Evolutionary conservation across 2,329 filamentous ascomycete genomes (phyloP).

Genomic region (Elsinoe perseae): DNA sequence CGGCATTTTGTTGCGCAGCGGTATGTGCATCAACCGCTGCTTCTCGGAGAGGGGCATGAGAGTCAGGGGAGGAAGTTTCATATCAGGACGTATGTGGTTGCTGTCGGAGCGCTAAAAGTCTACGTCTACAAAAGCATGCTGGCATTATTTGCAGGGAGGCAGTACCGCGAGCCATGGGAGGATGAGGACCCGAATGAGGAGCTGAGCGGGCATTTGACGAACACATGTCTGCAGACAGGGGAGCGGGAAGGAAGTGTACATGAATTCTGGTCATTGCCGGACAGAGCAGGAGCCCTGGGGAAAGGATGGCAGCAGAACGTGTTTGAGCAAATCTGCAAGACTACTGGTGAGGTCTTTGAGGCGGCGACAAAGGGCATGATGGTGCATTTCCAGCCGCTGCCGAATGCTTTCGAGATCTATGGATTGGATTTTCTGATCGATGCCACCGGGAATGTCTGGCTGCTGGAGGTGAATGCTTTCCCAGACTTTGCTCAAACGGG

Average conservation of each 20-base stretch:
- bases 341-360: conserved; percentile 74
- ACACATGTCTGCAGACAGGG: conserved; percentile 75
- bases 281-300: conserved; percentile 22
- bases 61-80: conserved; percentile 74
- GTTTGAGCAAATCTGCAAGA: conserved; percentile 63
- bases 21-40: conserved; percentile 82
- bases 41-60: conserved; percentile 47
- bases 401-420: conserved; percentile 85
- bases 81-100: conserved; percentile 83
- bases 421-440: conserved; percentile 87
- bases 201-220: conserved; percentile 77
- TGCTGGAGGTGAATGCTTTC: conserved; percentile 92
- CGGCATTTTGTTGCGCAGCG: conserved; percentile 94
- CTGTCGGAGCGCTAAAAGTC: conserved; percentile 66
- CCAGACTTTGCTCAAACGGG: conserved; percentile 95
- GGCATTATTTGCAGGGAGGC: conserved; percentile 73
- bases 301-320: conserved; percentile 51
- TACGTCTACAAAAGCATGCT: conserved; percentile 89
- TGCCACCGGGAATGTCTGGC: conserved; percentile 53
- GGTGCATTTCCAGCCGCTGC: conserved; percentile 83
- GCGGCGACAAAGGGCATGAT: conserved; percentile 76
- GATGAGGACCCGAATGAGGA: conserved; percentile 37
- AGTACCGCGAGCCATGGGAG: conserved; percentile 59
- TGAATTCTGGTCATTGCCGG: conserved; percentile 64
- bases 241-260: conserved; percentile 58